Evolutionary conservation across 495 filamentous ascomycete species (phyloP), one percentile per base, ranked within the genome.

Genomic region (Hypoxylon trugodes): DNA sequence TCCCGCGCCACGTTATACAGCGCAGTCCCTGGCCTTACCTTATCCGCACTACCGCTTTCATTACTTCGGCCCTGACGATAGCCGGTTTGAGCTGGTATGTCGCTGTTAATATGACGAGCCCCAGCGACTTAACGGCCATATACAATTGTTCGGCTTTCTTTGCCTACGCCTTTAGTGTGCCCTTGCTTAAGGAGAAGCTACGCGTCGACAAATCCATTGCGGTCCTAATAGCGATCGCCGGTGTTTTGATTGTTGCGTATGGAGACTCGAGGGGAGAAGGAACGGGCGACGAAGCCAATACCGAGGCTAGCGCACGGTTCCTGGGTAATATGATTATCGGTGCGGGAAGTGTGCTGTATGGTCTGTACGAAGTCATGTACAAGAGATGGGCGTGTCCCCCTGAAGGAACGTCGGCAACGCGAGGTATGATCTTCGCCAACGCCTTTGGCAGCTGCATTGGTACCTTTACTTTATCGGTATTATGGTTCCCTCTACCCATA

Each of bases 141-240:
- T 98, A 98, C 82, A 98, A 98, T 74, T 98, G 95, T 81, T 96
- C 91, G 45, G 93, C 95, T 42, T 98, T 98, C 77, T 98, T 97
- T 74, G 95, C 95, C 25, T 98, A 98, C 71, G 94, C 88, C 7
- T 98, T 98, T 69, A 92, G 89, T 40, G 91, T 98, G 18, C 92
- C 92, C 0, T 71, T 98, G 9, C 80, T 98, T 0, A 88, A 91
- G 22, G 95, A 98, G 73, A 89, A 87, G 69, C 69, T 96, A 8
- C 86, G 90, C 2, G 72, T 85, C 18, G 90, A 90, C 71, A 98
- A 97, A 77, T 84, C 90, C 21, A 72, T 93, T 30, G 88, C 94
- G 1, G 95, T 98, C 1, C 80, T 79, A 6, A 83, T 98, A 28
- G 94, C 95, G 15, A 95, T 97, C 42, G 71, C 87, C 4, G 95